Evolutionary conservation across 306 rosid species (phyloP).

Genomic region (Ormosia emarginata): DNA sequence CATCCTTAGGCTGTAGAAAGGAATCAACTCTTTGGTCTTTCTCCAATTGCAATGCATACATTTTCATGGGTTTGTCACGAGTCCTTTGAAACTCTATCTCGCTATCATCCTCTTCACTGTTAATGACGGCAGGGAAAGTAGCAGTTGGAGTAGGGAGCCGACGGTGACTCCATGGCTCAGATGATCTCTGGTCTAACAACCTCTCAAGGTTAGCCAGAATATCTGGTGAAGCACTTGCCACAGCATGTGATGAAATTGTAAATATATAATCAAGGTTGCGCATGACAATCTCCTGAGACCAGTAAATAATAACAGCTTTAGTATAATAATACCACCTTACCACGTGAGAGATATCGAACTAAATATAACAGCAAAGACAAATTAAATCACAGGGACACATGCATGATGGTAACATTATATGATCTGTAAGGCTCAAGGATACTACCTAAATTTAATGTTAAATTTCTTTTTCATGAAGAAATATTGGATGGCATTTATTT

Average conservation of each 20-base stretch:
- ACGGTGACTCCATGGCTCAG: constrained; percentile 87
- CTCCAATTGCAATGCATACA: constrained; percentile 36
- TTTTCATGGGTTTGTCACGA: constrained; percentile 43
- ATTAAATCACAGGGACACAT: background rate
- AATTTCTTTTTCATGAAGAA: background rate
- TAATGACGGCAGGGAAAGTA: constrained; percentile 70
- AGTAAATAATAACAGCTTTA: constrained; percentile 11
- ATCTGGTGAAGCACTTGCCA: constrained; percentile 65
- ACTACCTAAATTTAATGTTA: background rate
- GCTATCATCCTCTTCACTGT: constrained; percentile 85
- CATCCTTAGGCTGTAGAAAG: constrained; percentile 65
- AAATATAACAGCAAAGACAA: background rate
- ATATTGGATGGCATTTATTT: background rate
- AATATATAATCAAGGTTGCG: constrained; percentile 86
- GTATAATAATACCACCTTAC: constrained; percentile 14
- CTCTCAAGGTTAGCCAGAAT: constrained; percentile 76
- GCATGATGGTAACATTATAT: background rate
- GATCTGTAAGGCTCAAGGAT: background rate
- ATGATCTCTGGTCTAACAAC: constrained; percentile 71
- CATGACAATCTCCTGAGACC: constrained; percentile 75
- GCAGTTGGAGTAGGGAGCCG: constrained; percentile 90
- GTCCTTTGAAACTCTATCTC: constrained; percentile 58
- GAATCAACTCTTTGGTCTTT: constrained; percentile 49
- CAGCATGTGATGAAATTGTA: constrained; percentile 64
- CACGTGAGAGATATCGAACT: background rate